phyloP scores from a whole-genome alignment of 768 basidiomycete genomes.

The Strobilomyces echinocephalus region DNA sequence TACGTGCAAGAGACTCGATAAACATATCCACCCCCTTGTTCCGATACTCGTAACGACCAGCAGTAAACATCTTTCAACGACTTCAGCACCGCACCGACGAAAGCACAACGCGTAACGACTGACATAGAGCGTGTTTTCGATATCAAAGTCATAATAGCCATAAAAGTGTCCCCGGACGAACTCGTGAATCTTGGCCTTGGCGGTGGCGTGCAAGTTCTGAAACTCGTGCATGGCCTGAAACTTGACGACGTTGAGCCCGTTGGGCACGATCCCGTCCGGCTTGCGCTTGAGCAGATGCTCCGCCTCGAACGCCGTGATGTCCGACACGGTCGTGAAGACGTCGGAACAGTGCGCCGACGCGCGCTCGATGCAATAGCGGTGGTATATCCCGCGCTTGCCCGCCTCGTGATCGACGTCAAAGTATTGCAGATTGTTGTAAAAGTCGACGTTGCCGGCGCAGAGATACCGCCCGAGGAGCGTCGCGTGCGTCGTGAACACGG shows the following conservation, averaged over 20 bases:
- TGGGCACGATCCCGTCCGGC: conserved; percentile 94
- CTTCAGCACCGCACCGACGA: conserved; percentile 3
- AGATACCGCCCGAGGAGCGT: conserved; percentile 98
- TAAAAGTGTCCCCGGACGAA: conserved; percentile 98
- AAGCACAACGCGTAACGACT: conserved; percentile 20
- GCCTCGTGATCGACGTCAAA: conserved; percentile 99
- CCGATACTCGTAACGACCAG: conserved; percentile 98
- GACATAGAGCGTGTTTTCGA: conserved; percentile 86
- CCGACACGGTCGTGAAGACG: conserved; percentile 96
- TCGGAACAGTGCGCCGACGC: conserved; percentile 93
- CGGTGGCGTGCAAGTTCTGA: conserved; percentile 87
- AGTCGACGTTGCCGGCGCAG: conserved; percentile 96
- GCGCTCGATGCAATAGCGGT: conserved; percentile 95
- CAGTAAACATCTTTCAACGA: conserved; percentile 81
- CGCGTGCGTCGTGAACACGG: conserved; percentile 97
- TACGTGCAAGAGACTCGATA: conserved; percentile 91
- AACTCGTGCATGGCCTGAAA: conserved; percentile 99
- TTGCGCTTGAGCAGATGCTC: conserved; percentile 97
- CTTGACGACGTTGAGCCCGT: conserved; percentile 97
- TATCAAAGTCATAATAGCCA: conserved; percentile 93
- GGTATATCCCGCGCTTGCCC: conserved; percentile 98
- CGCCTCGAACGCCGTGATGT: conserved; percentile 96
- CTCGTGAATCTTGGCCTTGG: conserved; percentile 98
- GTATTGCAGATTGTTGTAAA: conserved; percentile 99
- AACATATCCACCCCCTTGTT: conserved; percentile 99